Percentiles rank a stretch among this genome's conserved stretches.
These are phyloP conservation scores for Fibroporia radiculosa DNA, from an alignment of 768 basidiomycete genomes.

Conservation along the genomic window DNA sequence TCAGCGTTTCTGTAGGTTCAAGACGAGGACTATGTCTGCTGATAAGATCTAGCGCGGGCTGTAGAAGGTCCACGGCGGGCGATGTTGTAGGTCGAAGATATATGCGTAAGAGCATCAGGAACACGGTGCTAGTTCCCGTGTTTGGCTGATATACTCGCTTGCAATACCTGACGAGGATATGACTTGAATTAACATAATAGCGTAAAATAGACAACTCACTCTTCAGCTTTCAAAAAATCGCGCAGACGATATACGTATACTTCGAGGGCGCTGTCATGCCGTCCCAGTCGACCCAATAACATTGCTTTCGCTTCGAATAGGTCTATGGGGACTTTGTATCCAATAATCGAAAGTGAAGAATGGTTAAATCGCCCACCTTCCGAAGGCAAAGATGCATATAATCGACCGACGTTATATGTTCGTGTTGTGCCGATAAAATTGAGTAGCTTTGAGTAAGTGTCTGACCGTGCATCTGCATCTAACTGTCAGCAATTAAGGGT, in stretches of 20 bases:
- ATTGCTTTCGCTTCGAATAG: conserved; percentile 89
- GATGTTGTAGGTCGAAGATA: conserved; percentile 73
- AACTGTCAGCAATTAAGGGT: conserved; percentile 3
- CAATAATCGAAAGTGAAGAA: background rate
- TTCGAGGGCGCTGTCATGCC: conserved; percentile 92
- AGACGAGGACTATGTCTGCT: conserved; percentile 76
- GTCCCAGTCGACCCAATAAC: conserved; percentile 79
- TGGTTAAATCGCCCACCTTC: conserved; percentile 47
- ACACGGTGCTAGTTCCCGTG: conserved; percentile 53
- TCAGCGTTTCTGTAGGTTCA: conserved; percentile 73
- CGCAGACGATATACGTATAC: conserved; percentile 86
- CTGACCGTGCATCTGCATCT: conserved; percentile 36
- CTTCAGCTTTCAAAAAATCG: conserved; percentile 83
- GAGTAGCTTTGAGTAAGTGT: conserved; percentile 63
- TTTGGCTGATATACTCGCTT: conserved; percentile 65
- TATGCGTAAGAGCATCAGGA: conserved; percentile 77
- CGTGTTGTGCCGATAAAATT: conserved; percentile 66
- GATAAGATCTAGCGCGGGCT: conserved; percentile 84
- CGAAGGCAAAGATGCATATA: conserved; percentile 74
- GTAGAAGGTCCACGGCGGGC: conserved; percentile 58
- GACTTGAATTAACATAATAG: conserved; percentile 2
- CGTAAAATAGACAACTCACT: conserved; percentile 39
- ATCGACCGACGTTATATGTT: conserved; percentile 65
- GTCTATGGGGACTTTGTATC: conserved; percentile 36
- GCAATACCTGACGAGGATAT: conserved; percentile 62